These are phyloP conservation scores for Ramichloridium luteum DNA, from an alignment of 2,329 filamentous ascomycete genomes.

Conservation along the genomic window DNA sequence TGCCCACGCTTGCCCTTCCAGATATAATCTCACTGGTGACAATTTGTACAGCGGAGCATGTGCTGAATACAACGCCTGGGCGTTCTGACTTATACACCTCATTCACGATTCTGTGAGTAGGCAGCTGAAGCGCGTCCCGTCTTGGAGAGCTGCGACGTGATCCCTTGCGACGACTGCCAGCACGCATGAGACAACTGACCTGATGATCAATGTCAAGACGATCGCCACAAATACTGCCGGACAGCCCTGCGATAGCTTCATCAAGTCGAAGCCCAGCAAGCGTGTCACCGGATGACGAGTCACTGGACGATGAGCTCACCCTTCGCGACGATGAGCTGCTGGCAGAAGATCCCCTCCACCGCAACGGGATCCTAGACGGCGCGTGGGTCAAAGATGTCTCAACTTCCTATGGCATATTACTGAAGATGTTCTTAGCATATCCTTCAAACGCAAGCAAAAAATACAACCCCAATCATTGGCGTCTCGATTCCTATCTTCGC, in stretches of 20 bases:
- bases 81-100: too few relatives aligned
- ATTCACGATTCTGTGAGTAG: too few relatives aligned
- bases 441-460: slow-evolving; percentile 60
- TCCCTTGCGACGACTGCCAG: too few relatives aligned
- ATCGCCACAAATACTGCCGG: slow-evolving; percentile 19
- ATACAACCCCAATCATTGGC: slow-evolving; percentile 27
- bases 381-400: slow-evolving; percentile 20
- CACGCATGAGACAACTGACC: neutral
- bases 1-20: too few relatives aligned
- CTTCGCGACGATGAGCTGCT: slow-evolving; percentile 38
- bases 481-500: slow-evolving; percentile 34
- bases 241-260: slow-evolving; percentile 31
- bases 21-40: too few relatives aligned
- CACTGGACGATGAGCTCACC: slow-evolving; percentile 22
- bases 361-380: slow-evolving; percentile 35
- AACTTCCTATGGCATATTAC: slow-evolving; percentile 3
- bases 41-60: too few relatives aligned
- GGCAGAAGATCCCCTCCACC: slow-evolving; percentile 19
- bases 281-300: slow-evolving; percentile 20
- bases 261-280: slow-evolving; percentile 30
- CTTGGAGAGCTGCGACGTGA: too few relatives aligned
- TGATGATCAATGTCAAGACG: slow-evolving; percentile 27
- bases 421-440: slow-evolving; percentile 32
- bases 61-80: too few relatives aligned
- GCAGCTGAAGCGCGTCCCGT: too few relatives aligned